phyloP scores from a whole-genome alignment of 768 basidiomycete genomes.

The Mycena metata region DNA sequence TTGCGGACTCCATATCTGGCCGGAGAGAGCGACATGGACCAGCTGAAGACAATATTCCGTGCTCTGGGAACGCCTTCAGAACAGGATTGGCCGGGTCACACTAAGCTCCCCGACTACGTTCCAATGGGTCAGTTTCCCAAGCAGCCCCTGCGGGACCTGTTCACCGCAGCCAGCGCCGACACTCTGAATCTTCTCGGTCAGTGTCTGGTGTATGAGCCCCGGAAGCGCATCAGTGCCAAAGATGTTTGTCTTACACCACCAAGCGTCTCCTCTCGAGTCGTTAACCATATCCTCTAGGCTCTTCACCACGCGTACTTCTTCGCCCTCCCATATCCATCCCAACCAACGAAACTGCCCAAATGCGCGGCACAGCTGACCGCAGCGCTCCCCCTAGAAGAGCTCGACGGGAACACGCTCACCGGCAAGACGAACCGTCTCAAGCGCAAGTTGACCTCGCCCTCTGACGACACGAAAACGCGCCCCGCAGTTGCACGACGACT shows the following conservation, averaged over 20 bases:
- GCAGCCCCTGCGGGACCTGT: slow-evolving; percentile 85
- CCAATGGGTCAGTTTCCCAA: slow-evolving; percentile 89
- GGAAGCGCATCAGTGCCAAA: slow-evolving; percentile 81
- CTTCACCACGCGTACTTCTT: slow-evolving; percentile 91
- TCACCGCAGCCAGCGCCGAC: slow-evolving; percentile 91
- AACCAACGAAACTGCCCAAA: slow-evolving; percentile 92
- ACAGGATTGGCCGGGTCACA: slow-evolving; percentile 97
- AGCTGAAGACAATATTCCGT: slow-evolving; percentile 93
- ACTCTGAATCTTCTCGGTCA: slow-evolving; percentile 85
- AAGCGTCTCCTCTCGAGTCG: slow-evolving; percentile 85
- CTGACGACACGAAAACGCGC: slow-evolving; percentile 56
- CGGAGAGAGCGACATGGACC: slow-evolving; percentile 97
- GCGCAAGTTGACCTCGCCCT: slow-evolving; percentile 75
- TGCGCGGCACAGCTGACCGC: slow-evolving; percentile 56
- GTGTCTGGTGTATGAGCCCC: slow-evolving; percentile 89
- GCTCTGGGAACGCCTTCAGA: slow-evolving; percentile 97
- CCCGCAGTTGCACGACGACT: slow-evolving; percentile 78
- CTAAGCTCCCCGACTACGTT: slow-evolving; percentile 90
- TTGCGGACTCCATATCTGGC: slow-evolving; percentile 95
- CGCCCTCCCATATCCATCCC: slow-evolving; percentile 87
- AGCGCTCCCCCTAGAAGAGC: slow-evolving; percentile 77
- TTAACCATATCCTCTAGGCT: slow-evolving; percentile 63
- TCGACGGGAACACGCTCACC: slow-evolving; percentile 77
- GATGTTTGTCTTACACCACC: slow-evolving; percentile 73
- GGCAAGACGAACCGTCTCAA: slow-evolving; percentile 71